Evolutionary conservation across 2,329 filamentous ascomycete genomes (phyloP).

Genomic region (Periglandula ipomoeae): DNA sequence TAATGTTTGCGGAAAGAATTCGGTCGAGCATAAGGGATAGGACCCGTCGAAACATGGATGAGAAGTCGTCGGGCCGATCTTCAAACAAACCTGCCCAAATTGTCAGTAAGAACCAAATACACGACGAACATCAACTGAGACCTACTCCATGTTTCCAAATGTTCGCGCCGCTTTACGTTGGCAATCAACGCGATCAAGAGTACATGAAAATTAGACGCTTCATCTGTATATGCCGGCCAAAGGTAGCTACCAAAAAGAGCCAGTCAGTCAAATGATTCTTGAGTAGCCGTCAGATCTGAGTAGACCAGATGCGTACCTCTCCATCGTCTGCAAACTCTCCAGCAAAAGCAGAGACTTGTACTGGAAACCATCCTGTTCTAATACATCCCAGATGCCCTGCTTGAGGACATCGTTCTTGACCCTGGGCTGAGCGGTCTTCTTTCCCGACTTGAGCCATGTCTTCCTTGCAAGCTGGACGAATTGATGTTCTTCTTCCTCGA

Average conservation of each 20-base stretch:
- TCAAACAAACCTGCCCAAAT: constrained; percentile 57
- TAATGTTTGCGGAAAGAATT: constrained; percentile 55
- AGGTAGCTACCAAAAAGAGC: constrained; percentile 60
- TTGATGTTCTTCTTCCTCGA: constrained; percentile 61
- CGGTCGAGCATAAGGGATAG: constrained; percentile 76
- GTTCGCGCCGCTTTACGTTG: constrained; percentile 82
- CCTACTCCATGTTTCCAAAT: constrained; percentile 78
- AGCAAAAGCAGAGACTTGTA: constrained; percentile 71
- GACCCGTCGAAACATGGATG: constrained; percentile 78
- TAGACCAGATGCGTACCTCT: constrained; percentile 64
- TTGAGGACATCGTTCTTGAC: constrained; percentile 82
- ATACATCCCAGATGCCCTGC: constrained; percentile 75
- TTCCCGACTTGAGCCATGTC: constrained; percentile 68
- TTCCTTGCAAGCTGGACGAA: constrained; percentile 73
- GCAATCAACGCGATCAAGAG: constrained; percentile 77
- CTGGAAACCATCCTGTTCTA: constrained; percentile 74
- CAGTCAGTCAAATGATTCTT: too few relatives aligned
- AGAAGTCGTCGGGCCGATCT: constrained; percentile 72
- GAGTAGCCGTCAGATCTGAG: too few relatives aligned
- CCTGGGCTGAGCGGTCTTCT: constrained; percentile 54
- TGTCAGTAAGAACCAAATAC: constrained; percentile 12
- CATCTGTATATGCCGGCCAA: constrained; percentile 86
- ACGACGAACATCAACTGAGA: background rate
- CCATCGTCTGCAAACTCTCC: constrained; percentile 83
- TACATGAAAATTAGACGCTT: constrained; percentile 86